These are phyloP conservation scores for Aspergillus quadricinctus DNA, from an alignment of 2,329 filamentous ascomycete genomes.

Conservation along the genomic window DNA sequence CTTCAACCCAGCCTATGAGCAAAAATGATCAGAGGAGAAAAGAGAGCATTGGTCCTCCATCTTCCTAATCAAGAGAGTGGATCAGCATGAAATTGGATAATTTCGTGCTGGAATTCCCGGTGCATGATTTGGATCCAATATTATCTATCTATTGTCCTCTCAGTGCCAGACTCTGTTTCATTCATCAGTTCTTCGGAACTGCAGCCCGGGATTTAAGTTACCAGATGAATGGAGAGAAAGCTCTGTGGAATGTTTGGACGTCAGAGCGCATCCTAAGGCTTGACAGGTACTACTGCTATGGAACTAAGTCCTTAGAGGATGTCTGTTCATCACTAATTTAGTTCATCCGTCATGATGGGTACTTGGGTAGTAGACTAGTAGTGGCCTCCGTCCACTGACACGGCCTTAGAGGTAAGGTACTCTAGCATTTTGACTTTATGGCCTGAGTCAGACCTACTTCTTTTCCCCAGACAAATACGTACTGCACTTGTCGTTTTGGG, in stretches of 20 bases:
- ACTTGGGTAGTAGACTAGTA: background rate
- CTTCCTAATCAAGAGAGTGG: slow-evolving; percentile 1
- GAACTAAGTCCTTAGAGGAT: background rate
- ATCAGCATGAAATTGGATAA: slow-evolving; percentile 1
- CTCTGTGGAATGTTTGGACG: background rate
- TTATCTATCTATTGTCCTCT: background rate
- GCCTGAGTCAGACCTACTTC: background rate
- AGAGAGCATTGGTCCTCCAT: background rate
- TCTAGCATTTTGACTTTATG: background rate
- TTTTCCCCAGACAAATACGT: background rate
- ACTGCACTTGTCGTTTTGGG: background rate
- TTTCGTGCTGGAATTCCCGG: background rate
- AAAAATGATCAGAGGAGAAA: background rate
- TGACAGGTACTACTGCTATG: background rate
- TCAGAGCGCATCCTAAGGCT: background rate
- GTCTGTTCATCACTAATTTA: background rate
- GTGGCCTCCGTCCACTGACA: background rate
- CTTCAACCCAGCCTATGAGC: background rate
- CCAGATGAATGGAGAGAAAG: background rate
- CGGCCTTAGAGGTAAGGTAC: background rate
- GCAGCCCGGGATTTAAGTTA: background rate
- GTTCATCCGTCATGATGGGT: background rate
- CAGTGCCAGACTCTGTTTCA: too few relatives aligned
- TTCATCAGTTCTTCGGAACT: background rate
- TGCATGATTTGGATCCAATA: background rate